Evolutionary conservation across 2,329 filamentous ascomycete species (phyloP).

Genomic region (Aquanectria penicillioides): DNA sequence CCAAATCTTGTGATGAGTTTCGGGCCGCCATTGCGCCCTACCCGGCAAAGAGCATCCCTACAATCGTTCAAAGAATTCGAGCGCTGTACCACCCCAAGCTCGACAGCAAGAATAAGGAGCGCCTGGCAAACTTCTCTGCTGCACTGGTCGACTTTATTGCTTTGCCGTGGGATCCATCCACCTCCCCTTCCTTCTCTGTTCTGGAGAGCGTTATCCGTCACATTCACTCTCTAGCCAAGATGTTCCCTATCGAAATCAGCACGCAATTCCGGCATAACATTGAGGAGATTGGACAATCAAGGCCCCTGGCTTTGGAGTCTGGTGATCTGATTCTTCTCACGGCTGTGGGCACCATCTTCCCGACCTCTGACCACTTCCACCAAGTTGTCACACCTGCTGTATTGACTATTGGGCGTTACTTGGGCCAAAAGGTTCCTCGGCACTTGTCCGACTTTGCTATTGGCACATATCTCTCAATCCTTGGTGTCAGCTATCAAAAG

Average conservation of each 20-base stretch:
- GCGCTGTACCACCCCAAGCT: slow-evolving; percentile 93
- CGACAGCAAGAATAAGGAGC: slow-evolving; percentile 84
- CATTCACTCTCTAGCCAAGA: slow-evolving; percentile 90
- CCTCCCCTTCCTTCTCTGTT: slow-evolving; percentile 69
- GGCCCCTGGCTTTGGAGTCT: slow-evolving; percentile 63
- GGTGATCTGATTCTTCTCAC: slow-evolving; percentile 87
- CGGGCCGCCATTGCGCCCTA: slow-evolving; percentile 72
- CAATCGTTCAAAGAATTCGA: slow-evolving; percentile 87
- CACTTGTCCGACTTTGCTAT: slow-evolving; percentile 73
- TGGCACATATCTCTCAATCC: slow-evolving; percentile 81
- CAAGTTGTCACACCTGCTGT: slow-evolving; percentile 91
- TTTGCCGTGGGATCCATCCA: slow-evolving; percentile 55
- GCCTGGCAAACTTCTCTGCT: slow-evolving; percentile 74
- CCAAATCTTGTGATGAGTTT: slow-evolving; percentile 79
- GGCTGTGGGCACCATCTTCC: slow-evolving; percentile 85
- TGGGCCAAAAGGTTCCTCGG: slow-evolving; percentile 79
- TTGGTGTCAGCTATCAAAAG: slow-evolving; percentile 84
- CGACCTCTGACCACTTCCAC: slow-evolving; percentile 97
- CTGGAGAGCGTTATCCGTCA: slow-evolving; percentile 88
- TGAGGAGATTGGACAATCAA: slow-evolving; percentile 58
- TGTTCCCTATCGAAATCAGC: slow-evolving; percentile 81
- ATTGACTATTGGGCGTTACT: slow-evolving; percentile 83
- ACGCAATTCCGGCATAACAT: slow-evolving; percentile 82
- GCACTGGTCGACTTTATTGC: slow-evolving; percentile 72
- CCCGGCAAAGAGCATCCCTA: slow-evolving; percentile 73